These are phyloP conservation scores for Fusarium incarnatum DNA, from an alignment of 2,329 filamentous ascomycete species.

Conservation along the genomic window DNA sequence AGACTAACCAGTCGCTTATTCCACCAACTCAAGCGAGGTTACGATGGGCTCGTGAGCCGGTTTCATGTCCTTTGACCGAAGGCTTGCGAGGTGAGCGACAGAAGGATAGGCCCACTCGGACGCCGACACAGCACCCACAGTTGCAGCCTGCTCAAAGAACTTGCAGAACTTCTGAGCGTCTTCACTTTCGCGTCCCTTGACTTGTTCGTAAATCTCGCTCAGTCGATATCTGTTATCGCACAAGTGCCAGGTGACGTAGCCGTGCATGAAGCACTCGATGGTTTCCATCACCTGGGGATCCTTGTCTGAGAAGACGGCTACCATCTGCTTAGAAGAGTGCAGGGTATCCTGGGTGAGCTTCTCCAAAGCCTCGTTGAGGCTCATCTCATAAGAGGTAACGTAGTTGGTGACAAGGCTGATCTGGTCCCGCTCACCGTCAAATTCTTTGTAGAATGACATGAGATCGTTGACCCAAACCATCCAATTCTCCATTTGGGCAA, in stretches of 20 bases:
- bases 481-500: constrained; percentile 6
- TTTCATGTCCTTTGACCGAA: neutral
- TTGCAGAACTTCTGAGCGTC: neutral
- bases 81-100: neutral
- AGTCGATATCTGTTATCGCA: neutral
- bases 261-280: constrained; percentile 2
- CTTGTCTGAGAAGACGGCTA: neutral
- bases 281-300: constrained; percentile 5
- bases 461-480: constrained; percentile 4
- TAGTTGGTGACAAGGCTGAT: constrained; percentile 3
- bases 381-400: neutral
- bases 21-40: neutral
- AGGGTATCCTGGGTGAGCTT: neutral
- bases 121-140: neutral
- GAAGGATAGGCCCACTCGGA: neutral
- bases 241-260: neutral
- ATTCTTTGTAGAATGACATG: constrained; percentile 8
- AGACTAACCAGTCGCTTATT: neutral
- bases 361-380: neutral
- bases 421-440: neutral
- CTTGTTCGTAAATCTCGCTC: neutral
- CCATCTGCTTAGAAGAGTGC: neutral
- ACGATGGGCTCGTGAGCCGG: neutral
- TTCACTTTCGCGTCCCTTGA: neutral
- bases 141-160: neutral